phyloP scores from a whole-genome alignment of 176 grass and related monocot genomes.

The Triticum urartu region DNA sequence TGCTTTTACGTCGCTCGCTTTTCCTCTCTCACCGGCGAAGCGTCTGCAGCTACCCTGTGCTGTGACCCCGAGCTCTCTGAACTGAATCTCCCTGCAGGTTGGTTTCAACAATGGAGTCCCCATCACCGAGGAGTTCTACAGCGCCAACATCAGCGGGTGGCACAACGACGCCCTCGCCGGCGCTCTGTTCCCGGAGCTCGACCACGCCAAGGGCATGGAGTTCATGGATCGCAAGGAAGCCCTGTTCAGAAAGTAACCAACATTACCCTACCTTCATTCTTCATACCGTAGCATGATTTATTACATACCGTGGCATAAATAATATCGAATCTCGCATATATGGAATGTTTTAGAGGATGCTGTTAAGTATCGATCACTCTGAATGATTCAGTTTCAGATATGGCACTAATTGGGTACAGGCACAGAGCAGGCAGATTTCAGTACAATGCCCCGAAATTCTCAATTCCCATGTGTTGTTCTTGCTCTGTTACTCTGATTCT shows the following conservation, averaged over 20 bases:
- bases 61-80: neutral
- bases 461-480: neutral
- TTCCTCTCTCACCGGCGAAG: neutral
- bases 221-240: constrained; percentile 76
- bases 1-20: neutral
- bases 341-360: no score
- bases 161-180: constrained; percentile 63
- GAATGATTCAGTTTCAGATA: neutral
- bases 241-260: constrained; percentile 57
- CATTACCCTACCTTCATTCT: neutral
- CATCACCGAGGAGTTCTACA: constrained; percentile 80
- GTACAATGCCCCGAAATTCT: neutral
- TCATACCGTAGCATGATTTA: neutral
- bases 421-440: neutral
- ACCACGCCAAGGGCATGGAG: constrained; percentile 49
- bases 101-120: constrained; percentile 60
- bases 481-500: neutral
- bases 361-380: neutral
- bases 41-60: neutral
- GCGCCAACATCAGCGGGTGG: constrained; percentile 58
- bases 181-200: constrained; percentile 61
- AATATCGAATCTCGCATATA: neutral
- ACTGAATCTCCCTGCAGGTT: constrained; percentile 15
- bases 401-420: neutral
- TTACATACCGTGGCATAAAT: no score